phyloP scores from a whole-genome alignment of 2,329 filamentous ascomycete species.

The Colletotrichum incanum region DNA sequence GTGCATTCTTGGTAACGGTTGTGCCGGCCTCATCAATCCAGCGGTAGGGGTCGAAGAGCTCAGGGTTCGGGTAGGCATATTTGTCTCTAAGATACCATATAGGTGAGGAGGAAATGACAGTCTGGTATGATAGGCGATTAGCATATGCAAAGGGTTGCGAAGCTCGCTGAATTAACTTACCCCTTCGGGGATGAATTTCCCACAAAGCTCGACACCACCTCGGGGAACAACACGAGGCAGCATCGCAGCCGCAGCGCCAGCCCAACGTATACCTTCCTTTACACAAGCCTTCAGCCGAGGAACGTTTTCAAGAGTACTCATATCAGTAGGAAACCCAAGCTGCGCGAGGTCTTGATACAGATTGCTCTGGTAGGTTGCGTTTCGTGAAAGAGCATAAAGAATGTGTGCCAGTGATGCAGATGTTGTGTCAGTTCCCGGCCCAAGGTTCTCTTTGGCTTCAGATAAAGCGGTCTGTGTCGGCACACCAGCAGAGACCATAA shows the following conservation, averaged over 20 bases:
- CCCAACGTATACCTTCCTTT: constrained; percentile 50
- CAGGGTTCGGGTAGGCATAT: constrained; percentile 47
- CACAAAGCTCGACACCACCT: constrained; percentile 46
- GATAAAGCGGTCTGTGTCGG: constrained; percentile 47
- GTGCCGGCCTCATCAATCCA: constrained; percentile 44
- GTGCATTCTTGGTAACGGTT: constrained; percentile 35
- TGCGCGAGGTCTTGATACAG: constrained; percentile 46
- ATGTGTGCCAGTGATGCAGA: constrained; percentile 51
- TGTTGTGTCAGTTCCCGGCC: constrained; percentile 52
- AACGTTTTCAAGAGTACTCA: constrained; percentile 46
- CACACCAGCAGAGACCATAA: constrained; percentile 44
- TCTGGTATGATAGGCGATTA: constrained; percentile 33
- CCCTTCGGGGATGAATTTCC: constrained; percentile 46
- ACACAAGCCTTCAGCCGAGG: constrained; percentile 47
- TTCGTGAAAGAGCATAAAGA: constrained; percentile 49
- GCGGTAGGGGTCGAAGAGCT: constrained; percentile 48
- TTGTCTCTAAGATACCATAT: constrained; percentile 51
- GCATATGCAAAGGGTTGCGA: background rate
- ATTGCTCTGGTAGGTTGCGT: constrained; percentile 46
- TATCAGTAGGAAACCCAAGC: constrained; percentile 46
- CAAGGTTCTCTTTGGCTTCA: constrained; percentile 51
- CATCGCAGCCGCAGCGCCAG: constrained; percentile 48
- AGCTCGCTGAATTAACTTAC: constrained; percentile 30
- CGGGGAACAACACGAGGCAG: constrained; percentile 47
- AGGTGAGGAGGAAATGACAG: constrained; percentile 49